phyloP scores from a whole-genome alignment of 768 basidiomycete genomes.

The Mycena rosella region DNA sequence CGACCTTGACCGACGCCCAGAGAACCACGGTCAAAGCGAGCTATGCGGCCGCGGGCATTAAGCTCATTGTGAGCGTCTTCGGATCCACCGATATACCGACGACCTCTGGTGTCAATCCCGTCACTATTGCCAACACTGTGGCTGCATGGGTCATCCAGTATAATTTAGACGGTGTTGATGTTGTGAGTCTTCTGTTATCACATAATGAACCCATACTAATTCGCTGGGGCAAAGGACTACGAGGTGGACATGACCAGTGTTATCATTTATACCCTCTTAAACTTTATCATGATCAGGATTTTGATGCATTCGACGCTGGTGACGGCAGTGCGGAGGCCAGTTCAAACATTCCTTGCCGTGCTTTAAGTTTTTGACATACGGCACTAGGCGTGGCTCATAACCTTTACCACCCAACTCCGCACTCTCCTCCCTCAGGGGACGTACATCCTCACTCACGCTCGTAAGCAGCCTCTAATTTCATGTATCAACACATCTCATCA shows the following conservation, averaged over 20 bases:
- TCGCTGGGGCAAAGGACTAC: too few species aligned
- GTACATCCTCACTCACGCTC: conserved; percentile 69
- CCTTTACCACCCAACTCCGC: conserved; percentile 66
- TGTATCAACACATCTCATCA: background rate
- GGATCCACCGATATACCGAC: conserved; percentile 73
- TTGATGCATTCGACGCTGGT: conserved; percentile 55
- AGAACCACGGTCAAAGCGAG: conserved; percentile 62
- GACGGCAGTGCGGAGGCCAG: conserved; percentile 26
- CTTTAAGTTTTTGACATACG: conserved; percentile 58
- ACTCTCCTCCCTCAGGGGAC: conserved; percentile 59
- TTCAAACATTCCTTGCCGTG: conserved; percentile 45
- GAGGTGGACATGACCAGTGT: conserved; percentile 50
- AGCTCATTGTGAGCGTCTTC: conserved; percentile 74
- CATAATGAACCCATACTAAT: too few species aligned
- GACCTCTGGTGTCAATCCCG: conserved; percentile 65
- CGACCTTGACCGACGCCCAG: conserved; percentile 56
- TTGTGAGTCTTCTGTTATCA: too few species aligned
- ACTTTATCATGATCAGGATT: conserved; percentile 63
- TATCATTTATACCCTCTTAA: background rate
- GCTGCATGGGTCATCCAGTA: conserved; percentile 75
- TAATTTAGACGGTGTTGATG: conserved; percentile 76
- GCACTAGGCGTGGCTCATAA: conserved; percentile 63
- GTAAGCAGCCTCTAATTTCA: conserved; percentile 49
- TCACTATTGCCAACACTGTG: conserved; percentile 70
- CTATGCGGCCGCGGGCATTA: conserved; percentile 69